These are phyloP conservation scores for Chlorella sp. DNA, from an alignment of 139 green algal genomes.

Conservation along the genomic window DNA sequence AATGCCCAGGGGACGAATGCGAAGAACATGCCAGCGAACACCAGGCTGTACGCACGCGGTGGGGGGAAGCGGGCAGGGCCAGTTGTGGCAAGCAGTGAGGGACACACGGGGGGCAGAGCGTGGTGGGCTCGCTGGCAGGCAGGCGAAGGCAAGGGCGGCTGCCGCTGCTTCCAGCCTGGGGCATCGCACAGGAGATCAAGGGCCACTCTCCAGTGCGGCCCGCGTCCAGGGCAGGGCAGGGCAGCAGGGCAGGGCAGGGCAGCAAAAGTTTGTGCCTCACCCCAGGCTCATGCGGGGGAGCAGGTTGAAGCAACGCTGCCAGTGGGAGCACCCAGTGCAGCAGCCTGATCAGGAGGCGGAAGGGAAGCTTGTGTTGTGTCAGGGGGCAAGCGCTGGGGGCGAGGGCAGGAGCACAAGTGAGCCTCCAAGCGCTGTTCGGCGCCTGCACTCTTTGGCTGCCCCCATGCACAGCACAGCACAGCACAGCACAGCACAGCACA, in stretches of 20 bases:
- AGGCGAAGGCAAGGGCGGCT: not conserved
- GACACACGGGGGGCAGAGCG: not conserved
- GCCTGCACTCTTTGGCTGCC: too few relatives aligned
- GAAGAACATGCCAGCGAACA: constrained; percentile 32
- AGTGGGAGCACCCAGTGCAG: constrained; percentile 52
- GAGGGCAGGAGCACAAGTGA: not conserved
- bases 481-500: too few relatives aligned
- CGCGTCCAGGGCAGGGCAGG: not conserved
- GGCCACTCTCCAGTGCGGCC: not conserved
- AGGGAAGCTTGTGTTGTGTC: not conserved
- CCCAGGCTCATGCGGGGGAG: constrained; percentile 37
- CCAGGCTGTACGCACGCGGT: not conserved
- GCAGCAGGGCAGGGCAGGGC: not conserved
- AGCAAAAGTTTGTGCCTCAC: not conserved
- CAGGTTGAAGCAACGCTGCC: constrained; percentile 57
- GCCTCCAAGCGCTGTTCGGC: too few relatives aligned
- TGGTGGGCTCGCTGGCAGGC: not conserved
- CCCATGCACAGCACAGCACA: too few relatives aligned
- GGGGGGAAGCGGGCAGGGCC: not conserved
- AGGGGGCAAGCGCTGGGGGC: too few relatives aligned
- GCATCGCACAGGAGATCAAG: too few relatives aligned
- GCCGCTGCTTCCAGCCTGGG: not conserved
- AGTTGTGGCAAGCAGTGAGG: not conserved
- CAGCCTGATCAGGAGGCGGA: not conserved
- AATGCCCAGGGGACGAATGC: constrained; percentile 52